Percentiles rank a stretch among this genome's conserved stretches.
Conservation (phyloP, 768 basidiomycete species). For the Termitomyces sp. region DNA sequence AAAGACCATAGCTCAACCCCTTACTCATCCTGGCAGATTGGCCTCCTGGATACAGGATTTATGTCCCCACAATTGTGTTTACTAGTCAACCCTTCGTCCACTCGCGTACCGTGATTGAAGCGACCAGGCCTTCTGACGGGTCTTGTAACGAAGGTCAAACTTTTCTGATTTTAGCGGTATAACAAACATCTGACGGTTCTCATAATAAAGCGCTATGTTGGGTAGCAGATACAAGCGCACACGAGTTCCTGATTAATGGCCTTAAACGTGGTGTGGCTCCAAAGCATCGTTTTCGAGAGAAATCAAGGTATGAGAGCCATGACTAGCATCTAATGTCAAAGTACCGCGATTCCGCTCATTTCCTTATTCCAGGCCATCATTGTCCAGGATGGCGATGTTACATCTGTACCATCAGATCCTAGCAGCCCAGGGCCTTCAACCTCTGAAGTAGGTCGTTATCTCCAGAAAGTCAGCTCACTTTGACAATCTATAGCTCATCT, state of each 20-base stretch:
- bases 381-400: constrained; percentile 55
- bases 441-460: constrained; percentile 15
- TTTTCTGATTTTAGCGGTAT: not conserved
- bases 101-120: constrained; percentile 38
- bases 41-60: constrained; percentile 44
- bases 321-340: not conserved
- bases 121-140: constrained; percentile 24
- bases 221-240: constrained; percentile 47
- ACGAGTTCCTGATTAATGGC: constrained; percentile 76
- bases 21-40: constrained; percentile 33
- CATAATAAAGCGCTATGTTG: constrained; percentile 61
- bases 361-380: constrained; percentile 38
- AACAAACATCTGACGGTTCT: not conserved
- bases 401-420: constrained; percentile 35
- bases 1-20: not conserved
- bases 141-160: constrained; percentile 72
- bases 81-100: constrained; percentile 59
- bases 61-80: constrained; percentile 52
- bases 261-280: constrained; percentile 74
- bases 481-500: constrained; percentile 1
- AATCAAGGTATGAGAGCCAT: constrained; percentile 47
- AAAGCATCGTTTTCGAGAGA: constrained; percentile 61
- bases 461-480: not conserved
- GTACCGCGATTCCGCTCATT: not conserved
- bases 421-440: constrained; percentile 12